Percentiles rank a stretch among this genome's conserved stretches.
Evolutionary conservation across 345 rosid species (phyloP).

Genomic region (Leavenworthia alabamica): DNA sequence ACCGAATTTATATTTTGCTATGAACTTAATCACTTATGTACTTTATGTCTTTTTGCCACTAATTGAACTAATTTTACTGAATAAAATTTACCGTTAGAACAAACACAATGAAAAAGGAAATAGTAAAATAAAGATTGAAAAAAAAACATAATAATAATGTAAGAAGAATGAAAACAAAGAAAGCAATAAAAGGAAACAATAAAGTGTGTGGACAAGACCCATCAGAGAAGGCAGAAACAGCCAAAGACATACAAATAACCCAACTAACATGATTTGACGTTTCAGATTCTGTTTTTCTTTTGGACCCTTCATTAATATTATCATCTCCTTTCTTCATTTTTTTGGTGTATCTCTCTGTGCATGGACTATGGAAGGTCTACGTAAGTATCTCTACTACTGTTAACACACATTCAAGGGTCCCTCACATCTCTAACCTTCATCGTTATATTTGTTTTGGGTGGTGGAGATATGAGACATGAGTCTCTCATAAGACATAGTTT

Average conservation of each 20-base stretch:
- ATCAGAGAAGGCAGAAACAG: slow-evolving; percentile 29
- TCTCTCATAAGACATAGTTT: too few species aligned
- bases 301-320: slow-evolving; percentile 20
- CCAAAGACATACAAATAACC: slow-evolving; percentile 50
- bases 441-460: not conserved
- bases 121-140: not conserved
- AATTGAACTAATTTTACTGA: not conserved
- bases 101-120: not conserved
- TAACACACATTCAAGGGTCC: not conserved
- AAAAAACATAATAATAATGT: slow-evolving; percentile 10
- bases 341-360: slow-evolving; percentile 3
- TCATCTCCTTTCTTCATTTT: not conserved
- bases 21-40: too few species aligned
- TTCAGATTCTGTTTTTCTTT: slow-evolving; percentile 73
- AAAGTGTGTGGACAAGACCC: slow-evolving; percentile 41
- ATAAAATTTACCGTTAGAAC: not conserved
- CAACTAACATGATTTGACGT: slow-evolving; percentile 85
- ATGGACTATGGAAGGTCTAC: slow-evolving; percentile 30
- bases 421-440: slow-evolving; percentile 19
- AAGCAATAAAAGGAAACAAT: slow-evolving; percentile 17
- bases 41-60: too few species aligned
- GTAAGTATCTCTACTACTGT: slow-evolving; percentile 31
- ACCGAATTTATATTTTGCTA: not conserved
- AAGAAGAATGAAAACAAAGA: not conserved
- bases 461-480: too few species aligned